Conservation (phyloP, 148 eudicot species). For the Pharnaceum exiguum region DNA sequence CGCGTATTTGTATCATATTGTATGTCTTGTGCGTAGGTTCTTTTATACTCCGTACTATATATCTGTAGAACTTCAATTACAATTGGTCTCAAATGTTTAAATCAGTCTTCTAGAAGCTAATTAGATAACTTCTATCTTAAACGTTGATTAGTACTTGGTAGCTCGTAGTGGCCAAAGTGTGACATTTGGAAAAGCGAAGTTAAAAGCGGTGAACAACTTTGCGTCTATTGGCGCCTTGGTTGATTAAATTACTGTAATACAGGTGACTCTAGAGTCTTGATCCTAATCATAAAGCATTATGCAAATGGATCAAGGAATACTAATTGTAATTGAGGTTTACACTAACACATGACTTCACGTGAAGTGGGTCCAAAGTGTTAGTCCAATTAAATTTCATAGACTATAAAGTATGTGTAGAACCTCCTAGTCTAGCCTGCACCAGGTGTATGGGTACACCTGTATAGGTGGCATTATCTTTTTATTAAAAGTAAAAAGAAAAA, state of each 20-base stretch:
- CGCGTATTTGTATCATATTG: too few species aligned
- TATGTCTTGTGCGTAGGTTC: not conserved
- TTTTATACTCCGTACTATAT: not conserved
- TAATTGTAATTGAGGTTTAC: not conserved
- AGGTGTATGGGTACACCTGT: too few species aligned
- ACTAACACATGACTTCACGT: conserved; percentile 13
- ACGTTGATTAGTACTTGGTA: not conserved
- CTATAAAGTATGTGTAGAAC: too few species aligned
- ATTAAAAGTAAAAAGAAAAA: too few species aligned
- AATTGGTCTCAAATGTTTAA: not conserved
- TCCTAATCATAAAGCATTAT: too few species aligned
- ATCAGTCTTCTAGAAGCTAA: not conserved
- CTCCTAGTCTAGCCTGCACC: too few species aligned
- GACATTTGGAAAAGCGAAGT: conserved; percentile 9
- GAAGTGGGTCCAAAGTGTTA: conserved; percentile 16
- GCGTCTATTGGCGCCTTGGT: not conserved
- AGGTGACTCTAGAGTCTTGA: too few species aligned
- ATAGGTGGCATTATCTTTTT: too few species aligned
- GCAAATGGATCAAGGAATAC: too few species aligned
- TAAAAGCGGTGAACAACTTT: conserved; percentile 2
- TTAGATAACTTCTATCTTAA: not conserved
- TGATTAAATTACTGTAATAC: too few species aligned
- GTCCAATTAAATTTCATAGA: not conserved
- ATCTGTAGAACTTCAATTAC: not conserved
- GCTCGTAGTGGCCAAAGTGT: not conserved